Evolutionary conservation across 106 monocot species (phyloP).

Genomic region (Posidonia australis): DNA sequence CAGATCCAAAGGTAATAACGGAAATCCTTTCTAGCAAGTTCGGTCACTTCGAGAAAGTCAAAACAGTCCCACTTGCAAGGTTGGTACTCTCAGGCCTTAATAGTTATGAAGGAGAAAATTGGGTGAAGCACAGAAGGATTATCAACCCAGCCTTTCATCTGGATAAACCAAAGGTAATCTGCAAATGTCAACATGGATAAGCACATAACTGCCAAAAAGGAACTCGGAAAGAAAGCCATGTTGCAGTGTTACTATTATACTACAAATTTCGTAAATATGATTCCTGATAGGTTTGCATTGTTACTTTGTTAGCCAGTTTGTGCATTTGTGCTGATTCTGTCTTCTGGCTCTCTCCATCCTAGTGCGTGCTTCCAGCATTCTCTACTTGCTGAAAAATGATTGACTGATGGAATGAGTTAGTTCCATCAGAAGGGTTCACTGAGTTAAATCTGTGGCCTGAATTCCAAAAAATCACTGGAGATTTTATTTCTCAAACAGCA

Average conservation of each 20-base stretch:
- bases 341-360: background rate
- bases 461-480: conserved; percentile 46
- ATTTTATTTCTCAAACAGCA: conserved; percentile 46
- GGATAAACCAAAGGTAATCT: conserved; percentile 19
- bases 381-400: conserved; percentile 10
- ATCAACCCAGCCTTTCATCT: conserved; percentile 11
- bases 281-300: too few species aligned
- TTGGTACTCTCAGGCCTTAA: conserved; percentile 2
- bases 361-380: conserved; percentile 20
- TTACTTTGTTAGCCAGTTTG: too few species aligned
- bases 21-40: conserved; percentile 17
- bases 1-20: conserved; percentile 16
- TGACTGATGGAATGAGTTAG: conserved; percentile 15
- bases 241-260: too few species aligned
- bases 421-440: conserved; percentile 6
- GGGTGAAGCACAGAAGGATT: conserved; percentile 18
- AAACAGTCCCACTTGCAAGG: background rate
- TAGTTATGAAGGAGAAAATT: conserved; percentile 7
- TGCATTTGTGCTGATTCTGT: background rate
- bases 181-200: background rate
- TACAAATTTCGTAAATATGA: too few species aligned
- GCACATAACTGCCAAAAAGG: background rate
- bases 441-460: conserved; percentile 52
- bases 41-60: conserved; percentile 13
- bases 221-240: background rate